Evolutionary conservation across 345 rosid species (phyloP), one percentile per base, ranked within the genome.

Genomic region (Camelina hispida): DNA sequence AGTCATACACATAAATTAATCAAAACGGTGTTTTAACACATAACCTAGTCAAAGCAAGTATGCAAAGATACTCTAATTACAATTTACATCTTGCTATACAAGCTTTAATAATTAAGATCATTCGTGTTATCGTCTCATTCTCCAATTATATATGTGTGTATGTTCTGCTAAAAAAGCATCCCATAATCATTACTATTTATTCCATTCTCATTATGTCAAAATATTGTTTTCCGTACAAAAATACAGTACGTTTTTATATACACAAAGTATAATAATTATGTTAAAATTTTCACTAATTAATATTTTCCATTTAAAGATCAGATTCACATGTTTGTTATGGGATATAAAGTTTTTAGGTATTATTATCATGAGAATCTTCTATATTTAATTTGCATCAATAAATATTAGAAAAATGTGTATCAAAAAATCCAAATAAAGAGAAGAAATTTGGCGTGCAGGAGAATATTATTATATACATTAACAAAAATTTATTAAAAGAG

Each of bases 71-170:
- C 32, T 56, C 47, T 44, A n/a, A 30, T 56, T 25, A 47, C 51
- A 44, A 20, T 46, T 64, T 56, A 69, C 59, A 54, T 61, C 48
- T 60, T 75, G 20, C 5, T 22, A 20, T 15, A 37, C 66, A 72
- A 71, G 68, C 57, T 32, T 11, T 28, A 54, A 48, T 37, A 48
- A 69, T 42, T 50, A 28, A 22, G 48, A 61, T 67, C 18, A 60
- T 67, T 67, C 42, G 28, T 54, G 28, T 54, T 51, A 59, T 66
- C 69, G 72, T 72, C 65, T 72, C 78, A 78, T 72, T 62, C 32
- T 43, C 65, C 78, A 78, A 78, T 78, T 53, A 71, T 53, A 71
- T 64, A 35, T 58, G 42, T 20, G 22, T 42, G 20, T 57, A 18
- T 30, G 9, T 65, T 78, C 1, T 53, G 50, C 25, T 78, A 20